phyloP scores from a whole-genome alignment of 495 filamentous ascomycete species.

The Daldinia bambusicola region DNA sequence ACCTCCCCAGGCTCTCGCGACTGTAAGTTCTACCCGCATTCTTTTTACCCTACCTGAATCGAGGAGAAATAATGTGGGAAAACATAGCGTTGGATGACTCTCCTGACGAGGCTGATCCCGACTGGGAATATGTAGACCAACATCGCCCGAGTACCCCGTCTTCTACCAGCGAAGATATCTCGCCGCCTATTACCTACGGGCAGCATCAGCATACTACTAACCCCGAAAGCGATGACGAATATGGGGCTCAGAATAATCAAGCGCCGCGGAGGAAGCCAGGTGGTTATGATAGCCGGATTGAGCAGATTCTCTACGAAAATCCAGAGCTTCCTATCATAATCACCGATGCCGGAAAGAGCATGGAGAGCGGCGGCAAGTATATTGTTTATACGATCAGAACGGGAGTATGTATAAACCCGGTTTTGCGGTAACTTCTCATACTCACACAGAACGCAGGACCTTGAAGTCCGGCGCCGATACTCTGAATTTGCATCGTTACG shows the following conservation, averaged over 20 bases:
- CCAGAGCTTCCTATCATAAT: conserved; percentile 89
- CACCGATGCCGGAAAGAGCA: conserved; percentile 92
- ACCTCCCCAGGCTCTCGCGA: conserved; percentile 67
- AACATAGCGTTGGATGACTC: conserved; percentile 47
- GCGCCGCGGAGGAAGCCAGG: conserved; percentile 75
- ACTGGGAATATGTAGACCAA: conserved; percentile 59
- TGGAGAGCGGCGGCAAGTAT: conserved; percentile 85
- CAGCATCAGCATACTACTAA: conserved; percentile 44
- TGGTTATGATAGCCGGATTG: conserved; percentile 92
- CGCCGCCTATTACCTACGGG: conserved; percentile 44
- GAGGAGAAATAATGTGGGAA: conserved; percentile 50
- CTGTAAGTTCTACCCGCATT: conserved; percentile 50
- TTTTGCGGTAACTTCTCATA: conserved; percentile 18
- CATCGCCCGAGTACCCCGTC: conserved; percentile 54
- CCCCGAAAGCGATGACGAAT: conserved; percentile 57
- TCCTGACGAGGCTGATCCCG: conserved; percentile 53
- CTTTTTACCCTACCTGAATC: conserved; percentile 18
- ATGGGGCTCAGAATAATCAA: conserved; percentile 67
- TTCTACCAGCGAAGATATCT: conserved; percentile 55
- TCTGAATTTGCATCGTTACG: conserved; percentile 96
- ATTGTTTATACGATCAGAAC: conserved; percentile 98
- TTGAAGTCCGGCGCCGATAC: conserved; percentile 93
- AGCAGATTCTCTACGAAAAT: conserved; percentile 96
- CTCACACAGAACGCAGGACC: conserved; percentile 68
- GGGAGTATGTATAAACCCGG: conserved; percentile 68